Percentiles rank a stretch among this genome's conserved stretches.
These are phyloP conservation scores for Lactarius akahatsu DNA, from an alignment of 768 basidiomycete species.

Conservation along the genomic window DNA sequence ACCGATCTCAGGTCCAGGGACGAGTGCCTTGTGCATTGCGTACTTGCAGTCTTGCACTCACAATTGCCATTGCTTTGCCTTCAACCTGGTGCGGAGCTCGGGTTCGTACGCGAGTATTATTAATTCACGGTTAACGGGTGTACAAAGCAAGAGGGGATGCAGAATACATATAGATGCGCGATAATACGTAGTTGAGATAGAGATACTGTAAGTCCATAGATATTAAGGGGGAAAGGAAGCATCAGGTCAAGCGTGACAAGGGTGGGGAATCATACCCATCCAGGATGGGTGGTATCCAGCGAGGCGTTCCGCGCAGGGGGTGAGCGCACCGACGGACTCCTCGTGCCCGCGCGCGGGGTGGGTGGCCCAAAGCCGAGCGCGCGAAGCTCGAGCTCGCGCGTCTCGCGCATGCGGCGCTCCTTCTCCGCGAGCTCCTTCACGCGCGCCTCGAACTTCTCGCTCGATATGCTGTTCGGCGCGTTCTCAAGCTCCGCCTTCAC, in stretches of 20 bases:
- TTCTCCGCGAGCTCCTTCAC: conserved; percentile 32
- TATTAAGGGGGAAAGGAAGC: neutral
- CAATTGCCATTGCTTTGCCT: neutral
- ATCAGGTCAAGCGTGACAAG: neutral
- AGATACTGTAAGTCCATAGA: neutral
- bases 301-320: neutral
- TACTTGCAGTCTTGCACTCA: neutral
- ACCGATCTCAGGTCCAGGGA: no score
- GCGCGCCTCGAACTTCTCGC: conserved; percentile 39
- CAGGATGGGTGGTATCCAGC: neutral
- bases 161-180: neutral
- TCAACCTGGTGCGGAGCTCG: neutral
- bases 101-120: neutral
- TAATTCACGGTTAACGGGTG: neutral
- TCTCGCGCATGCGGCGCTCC: conserved; percentile 21
- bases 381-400: conserved; percentile 20
- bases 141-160: neutral
- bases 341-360: neutral
- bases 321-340: neutral
- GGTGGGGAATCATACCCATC: neutral
- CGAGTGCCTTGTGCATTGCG: no score
- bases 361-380: conserved; percentile 26
- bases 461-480: conserved; percentile 33
- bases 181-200: neutral
- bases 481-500: conserved; percentile 42